Conservation (phyloP, 1,139 yeast genomes). For the Hanseniaspora gamundiae region DNA sequence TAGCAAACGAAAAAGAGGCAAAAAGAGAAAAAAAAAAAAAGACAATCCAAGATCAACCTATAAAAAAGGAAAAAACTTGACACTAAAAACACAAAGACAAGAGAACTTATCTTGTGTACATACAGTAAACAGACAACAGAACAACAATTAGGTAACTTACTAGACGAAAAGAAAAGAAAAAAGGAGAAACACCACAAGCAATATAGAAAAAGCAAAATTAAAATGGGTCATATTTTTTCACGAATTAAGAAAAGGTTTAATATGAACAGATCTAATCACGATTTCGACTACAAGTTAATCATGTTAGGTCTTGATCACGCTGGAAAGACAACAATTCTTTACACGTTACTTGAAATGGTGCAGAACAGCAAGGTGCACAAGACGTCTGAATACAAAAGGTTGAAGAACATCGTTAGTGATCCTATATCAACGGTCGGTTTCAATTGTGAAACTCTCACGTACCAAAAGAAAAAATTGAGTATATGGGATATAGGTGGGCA, state of each 20-base stretch:
- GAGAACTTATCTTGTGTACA: too few relatives aligned
- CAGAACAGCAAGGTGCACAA: background rate
- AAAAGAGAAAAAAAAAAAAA: too few relatives aligned
- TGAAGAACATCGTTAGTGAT: too few relatives aligned
- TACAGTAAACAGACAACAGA: too few relatives aligned
- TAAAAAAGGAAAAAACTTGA: too few relatives aligned
- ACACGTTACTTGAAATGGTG: conserved; percentile 14
- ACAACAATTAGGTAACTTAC: too few relatives aligned
- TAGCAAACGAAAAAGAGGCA: too few relatives aligned
- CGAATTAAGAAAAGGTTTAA: conserved; percentile 31
- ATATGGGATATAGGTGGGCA: conserved; percentile 99
- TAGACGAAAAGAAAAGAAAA: background rate
- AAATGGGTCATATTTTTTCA: conserved; percentile 39
- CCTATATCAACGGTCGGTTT: conserved; percentile 95
- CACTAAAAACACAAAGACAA: too few relatives aligned
- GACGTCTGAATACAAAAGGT: conserved; percentile 24
- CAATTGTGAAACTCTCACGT: conserved; percentile 85
- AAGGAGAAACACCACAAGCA: background rate
- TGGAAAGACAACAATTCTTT: conserved; percentile 59
- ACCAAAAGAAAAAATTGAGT: conserved; percentile 77
- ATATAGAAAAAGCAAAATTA: too few relatives aligned
- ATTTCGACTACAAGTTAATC: conserved; percentile 33
- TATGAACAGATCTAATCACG: conserved; percentile 38
- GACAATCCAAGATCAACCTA: too few relatives aligned
- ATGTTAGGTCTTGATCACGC: conserved; percentile 92